Conservation (phyloP, 345 rosid genomes). For the Abelmoschus esculentus region DNA sequence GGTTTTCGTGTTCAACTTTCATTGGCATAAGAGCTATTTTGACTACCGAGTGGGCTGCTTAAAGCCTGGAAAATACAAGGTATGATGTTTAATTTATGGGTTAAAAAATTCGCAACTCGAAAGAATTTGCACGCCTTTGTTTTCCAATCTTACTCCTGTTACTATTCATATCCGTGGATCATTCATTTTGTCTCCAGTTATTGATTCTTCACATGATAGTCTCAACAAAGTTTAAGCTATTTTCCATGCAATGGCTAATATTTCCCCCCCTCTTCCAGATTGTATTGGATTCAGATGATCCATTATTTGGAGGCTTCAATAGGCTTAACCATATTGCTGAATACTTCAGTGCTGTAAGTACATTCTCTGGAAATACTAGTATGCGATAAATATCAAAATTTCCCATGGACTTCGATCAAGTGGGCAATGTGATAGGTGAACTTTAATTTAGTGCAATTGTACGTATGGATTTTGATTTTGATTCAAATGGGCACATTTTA, state of each 20-base stretch:
- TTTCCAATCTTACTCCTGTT: not conserved
- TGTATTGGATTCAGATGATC: slow-evolving; percentile 75
- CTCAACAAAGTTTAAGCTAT: not conserved
- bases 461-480: too few species aligned
- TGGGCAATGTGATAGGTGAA: too few species aligned
- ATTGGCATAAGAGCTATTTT: slow-evolving; percentile 81
- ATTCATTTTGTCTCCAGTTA: not conserved
- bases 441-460: too few species aligned
- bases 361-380: not conserved
- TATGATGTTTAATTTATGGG: slow-evolving; percentile 15
- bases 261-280: slow-evolving; percentile 32
- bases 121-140: not conserved
- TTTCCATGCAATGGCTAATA: not conserved
- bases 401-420: too few species aligned
- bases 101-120: not conserved
- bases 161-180: not conserved
- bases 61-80: slow-evolving; percentile 91
- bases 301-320: slow-evolving; percentile 69
- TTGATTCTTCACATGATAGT: not conserved
- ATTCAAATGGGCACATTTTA: too few species aligned
- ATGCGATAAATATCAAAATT: too few species aligned
- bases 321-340: slow-evolving; percentile 59
- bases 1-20: slow-evolving; percentile 88
- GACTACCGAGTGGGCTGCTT: slow-evolving; percentile 81
- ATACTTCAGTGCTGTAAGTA: slow-evolving; percentile 70